These are phyloP conservation scores for Candida ponderosae DNA, from an alignment of 805 yeast species.

Conservation along the genomic window DNA sequence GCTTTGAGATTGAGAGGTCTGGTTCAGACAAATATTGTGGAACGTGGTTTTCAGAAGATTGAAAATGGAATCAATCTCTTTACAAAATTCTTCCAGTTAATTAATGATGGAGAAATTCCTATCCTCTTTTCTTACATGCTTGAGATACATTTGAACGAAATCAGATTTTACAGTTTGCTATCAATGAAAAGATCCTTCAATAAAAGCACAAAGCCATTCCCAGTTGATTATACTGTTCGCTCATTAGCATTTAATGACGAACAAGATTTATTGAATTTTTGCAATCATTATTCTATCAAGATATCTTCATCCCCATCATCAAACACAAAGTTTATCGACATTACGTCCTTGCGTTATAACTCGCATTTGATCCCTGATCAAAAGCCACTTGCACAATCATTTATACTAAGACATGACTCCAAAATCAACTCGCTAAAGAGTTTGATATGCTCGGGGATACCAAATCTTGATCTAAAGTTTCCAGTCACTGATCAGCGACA, in stretches of 20 bases:
- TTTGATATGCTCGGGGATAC: slow-evolving; percentile 32
- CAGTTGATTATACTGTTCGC: slow-evolving; percentile 35
- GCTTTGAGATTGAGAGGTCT: slow-evolving; percentile 67
- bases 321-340: slow-evolving; percentile 24
- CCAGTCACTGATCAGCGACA: background rate
- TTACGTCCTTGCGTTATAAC: slow-evolving; percentile 31
- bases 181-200: slow-evolving; percentile 62
- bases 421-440: slow-evolving; percentile 25
- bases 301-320: background rate
- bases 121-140: slow-evolving; percentile 63
- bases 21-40: slow-evolving; percentile 49
- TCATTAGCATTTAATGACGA: slow-evolving; percentile 63
- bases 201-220: slow-evolving; percentile 60
- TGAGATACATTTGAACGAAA: slow-evolving; percentile 74
- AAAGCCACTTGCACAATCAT: slow-evolving; percentile 39
- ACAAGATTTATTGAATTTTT: slow-evolving; percentile 46
- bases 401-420: slow-evolving; percentile 32
- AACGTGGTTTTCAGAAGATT: slow-evolving; percentile 42
- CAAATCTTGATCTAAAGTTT: slow-evolving; percentile 12
- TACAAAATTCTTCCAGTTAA: slow-evolving; percentile 53
- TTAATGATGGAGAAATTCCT: slow-evolving; percentile 46
- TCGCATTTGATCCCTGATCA: slow-evolving; percentile 28
- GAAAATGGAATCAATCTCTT: slow-evolving; percentile 58
- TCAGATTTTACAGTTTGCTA: slow-evolving; percentile 66
- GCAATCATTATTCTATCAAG: slow-evolving; percentile 54